Conservation (phyloP, 1,284 basidiomycete genomes). For the Rhodotorula sp. region DNA sequence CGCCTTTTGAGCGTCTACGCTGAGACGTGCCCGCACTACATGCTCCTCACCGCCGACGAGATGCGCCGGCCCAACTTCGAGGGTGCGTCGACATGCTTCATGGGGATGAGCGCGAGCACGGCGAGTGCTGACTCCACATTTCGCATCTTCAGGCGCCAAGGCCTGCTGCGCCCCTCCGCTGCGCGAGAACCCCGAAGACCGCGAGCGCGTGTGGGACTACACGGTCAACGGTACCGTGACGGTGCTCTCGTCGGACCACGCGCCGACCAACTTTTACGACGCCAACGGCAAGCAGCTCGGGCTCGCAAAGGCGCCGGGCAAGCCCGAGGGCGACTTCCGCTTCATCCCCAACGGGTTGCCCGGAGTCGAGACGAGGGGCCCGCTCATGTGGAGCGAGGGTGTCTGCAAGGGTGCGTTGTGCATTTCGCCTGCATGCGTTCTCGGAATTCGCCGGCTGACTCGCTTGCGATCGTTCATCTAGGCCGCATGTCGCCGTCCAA, state of each 20-base stretch:
- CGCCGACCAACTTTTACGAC: conserved; percentile 46
- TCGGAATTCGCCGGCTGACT: not conserved
- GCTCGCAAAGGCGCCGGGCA: conserved; percentile 27
- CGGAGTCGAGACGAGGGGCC: conserved; percentile 45
- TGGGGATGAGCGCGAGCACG: not conserved
- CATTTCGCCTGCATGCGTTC: no score
- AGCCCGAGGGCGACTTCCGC: conserved; percentile 40
- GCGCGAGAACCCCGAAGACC: conserved; percentile 42
- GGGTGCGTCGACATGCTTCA: conserved; percentile 10
- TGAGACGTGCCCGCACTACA: conserved; percentile 48
- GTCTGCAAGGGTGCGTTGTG: conserved; percentile 38
- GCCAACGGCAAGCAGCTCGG: conserved; percentile 43
- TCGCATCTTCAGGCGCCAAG: conserved; percentile 37
- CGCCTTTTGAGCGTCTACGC: conserved; percentile 42
- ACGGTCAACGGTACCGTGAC: conserved; percentile 46
- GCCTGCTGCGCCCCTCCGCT: conserved; percentile 47
- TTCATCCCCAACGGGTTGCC: conserved; percentile 47
- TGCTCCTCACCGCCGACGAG: conserved; percentile 41
- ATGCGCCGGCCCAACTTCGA: conserved; percentile 39
- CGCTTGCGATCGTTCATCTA: not conserved
- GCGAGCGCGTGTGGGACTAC: conserved; percentile 44
- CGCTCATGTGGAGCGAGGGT: conserved; percentile 46
- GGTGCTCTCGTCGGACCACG: conserved; percentile 45
- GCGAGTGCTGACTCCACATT: not conserved
- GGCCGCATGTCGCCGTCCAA: conserved; percentile 41